Base-by-base conservation (phyloP, 2,329 filamentous ascomycete species). In the Pseudocercospora crystallina region DNA sequence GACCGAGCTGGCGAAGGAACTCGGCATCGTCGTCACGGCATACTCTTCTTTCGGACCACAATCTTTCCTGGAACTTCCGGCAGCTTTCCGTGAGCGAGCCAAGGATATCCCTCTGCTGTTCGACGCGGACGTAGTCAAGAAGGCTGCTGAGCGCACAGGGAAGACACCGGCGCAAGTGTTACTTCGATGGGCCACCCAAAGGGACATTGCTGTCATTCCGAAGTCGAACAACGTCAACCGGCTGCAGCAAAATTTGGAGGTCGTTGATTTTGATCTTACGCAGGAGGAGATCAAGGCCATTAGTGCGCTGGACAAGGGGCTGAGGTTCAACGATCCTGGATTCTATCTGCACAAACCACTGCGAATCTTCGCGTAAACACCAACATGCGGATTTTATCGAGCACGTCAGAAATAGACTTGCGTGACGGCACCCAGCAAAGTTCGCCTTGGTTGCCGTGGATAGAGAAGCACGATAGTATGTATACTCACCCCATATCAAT, bases 241-340 rank as follows among this genome's bases (percentile, higher is more conserved):
- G 7, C 14, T 53, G n/a, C 17, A 39, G 42, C 45, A 53, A 46
- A 26, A 53, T 33, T 13, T 53, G 29, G 51, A 49, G 13, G 51
- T 53, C 14, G 13, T 32, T 20, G 51, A 42, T 20, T 53, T 49
- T 33, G 51, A 53, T 35, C 34, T 53, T 5, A 49, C 39, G 15
- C 15, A 46, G 29, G 41, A 44, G 38, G 51, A 53, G 38, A 49
- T 46, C 13, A 45, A 46, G 41, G 45, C 12, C 8, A 49, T 53
- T 41, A 15, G 37, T 38, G 45, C 31, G 26, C 34, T 53, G 26
- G 46, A 53, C 38, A 17, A 32, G 31, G 51, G 46, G 1, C 38
- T 53, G 45, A 40, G 51, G 15, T 49, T 53, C 26, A 53, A 53
- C 41, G 51, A 53, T 49, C 51, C 51, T 17, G 51, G 51, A 8